Base-by-base conservation (phyloP, 163 green algal species). In the Chloromonas sp. region DNA sequence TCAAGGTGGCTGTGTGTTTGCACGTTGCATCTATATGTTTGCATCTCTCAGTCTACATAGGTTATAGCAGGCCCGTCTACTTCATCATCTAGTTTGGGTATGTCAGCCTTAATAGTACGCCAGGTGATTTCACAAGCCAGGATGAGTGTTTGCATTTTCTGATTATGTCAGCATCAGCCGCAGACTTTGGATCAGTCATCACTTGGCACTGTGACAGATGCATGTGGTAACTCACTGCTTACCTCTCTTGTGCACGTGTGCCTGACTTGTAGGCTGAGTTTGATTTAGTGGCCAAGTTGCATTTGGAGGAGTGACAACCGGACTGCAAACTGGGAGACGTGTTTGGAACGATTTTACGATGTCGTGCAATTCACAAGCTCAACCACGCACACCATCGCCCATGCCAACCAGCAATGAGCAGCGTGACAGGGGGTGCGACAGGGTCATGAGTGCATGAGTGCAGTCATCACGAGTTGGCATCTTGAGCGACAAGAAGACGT, bases 281-380 rank as follows among this genome's bases (percentile, higher is more conserved):
- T 61, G 87, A 89, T 58, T 84, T 91, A 83, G 85, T 97, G 71
- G 89, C 93, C 80, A 89, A 89, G 8, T 70, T 94, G 78, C 92
- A 94, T 58, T 61, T 89, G 81, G 86, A 89, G 84, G 86, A 89
- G 82, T 85, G 58, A 62, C 66, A 76, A 36, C 36, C 36, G 36
- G 36, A 36, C 36, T 36, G 36, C 36, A 36, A 36, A 36, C 36
- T 36, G 36, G 36, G 36, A 36, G 36, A 36, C 36, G 36, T 36
- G 36, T 36, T 36, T 36, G 36, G 36, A 36, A 36, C 36, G 36
- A 36, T 36, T 36, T 36, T 36, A 36, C 36, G 36, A 36, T 36
- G 36, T 36, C 36, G 36, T 36, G 36, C 36, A 36, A 36, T 36
- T 36, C 36, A 36, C 36, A 36, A 36, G 36, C 36, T 36, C 36